Percentiles rank a stretch among this genome's conserved stretches.
Evolutionary conservation across 257 asterid genomes (phyloP).

Genomic region (Agastache rugosa): DNA sequence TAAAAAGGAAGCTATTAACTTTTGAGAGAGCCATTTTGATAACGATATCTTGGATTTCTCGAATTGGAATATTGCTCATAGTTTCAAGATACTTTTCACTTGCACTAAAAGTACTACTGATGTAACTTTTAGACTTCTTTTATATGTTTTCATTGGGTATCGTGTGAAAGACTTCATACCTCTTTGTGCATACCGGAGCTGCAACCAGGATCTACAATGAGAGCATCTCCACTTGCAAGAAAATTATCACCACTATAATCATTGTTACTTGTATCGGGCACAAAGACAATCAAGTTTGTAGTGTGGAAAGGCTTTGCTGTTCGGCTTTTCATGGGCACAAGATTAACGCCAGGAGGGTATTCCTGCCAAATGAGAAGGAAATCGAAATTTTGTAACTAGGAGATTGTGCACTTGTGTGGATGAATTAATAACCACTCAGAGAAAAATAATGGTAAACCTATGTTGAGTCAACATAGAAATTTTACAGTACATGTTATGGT

Average conservation of each 20-base stretch:
- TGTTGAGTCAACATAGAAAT: neutral
- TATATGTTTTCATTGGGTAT: slow-evolving; percentile 1
- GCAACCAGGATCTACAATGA: slow-evolving; percentile 97
- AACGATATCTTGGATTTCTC: neutral
- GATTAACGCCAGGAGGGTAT: slow-evolving; percentile 84
- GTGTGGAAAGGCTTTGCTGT: slow-evolving; percentile 83
- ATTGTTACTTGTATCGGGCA: slow-evolving; percentile 45
- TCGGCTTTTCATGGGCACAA: slow-evolving; percentile 91
- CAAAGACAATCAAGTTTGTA: slow-evolving; percentile 79
- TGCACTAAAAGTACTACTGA: neutral
- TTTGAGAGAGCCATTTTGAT: slow-evolving; percentile 4
- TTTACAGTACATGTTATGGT: neutral
- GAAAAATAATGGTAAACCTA: neutral
- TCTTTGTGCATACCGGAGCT: slow-evolving; percentile 69
- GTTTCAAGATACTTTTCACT: neutral
- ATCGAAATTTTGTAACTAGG: neutral
- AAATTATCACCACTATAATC: slow-evolving; percentile 41
- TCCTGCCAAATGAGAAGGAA: slow-evolving; percentile 56
- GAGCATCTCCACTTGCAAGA: slow-evolving; percentile 80
- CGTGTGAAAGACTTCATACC: slow-evolving; percentile 48
- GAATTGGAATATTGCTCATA: too few relatives aligned
- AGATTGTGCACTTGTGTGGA: neutral
- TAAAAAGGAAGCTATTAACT: slow-evolving; percentile 1
- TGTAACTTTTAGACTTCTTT: neutral
- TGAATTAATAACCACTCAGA: neutral